phyloP scores from a whole-genome alignment of 768 basidiomycete genomes.

The Ramaria sp. region DNA sequence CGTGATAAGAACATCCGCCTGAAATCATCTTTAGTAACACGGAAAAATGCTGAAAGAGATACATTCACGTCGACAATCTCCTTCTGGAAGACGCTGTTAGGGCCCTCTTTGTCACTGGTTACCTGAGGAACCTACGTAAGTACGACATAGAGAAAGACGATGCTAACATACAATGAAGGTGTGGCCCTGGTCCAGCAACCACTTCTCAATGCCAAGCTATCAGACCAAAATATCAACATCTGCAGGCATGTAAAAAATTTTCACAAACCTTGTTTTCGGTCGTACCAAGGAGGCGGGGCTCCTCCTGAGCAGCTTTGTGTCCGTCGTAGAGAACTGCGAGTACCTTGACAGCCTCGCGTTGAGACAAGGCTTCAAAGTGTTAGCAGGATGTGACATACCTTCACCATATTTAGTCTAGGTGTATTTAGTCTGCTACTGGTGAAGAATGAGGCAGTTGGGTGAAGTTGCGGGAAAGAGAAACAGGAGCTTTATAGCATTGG shows the following conservation, averaged over 20 bases:
- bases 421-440: too few species aligned
- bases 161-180: slow-evolving; percentile 48
- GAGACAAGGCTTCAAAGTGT: too few species aligned
- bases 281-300: slow-evolving; percentile 71
- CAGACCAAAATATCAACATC: not conserved
- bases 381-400: not conserved
- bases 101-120: slow-evolving; percentile 74
- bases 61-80: slow-evolving; percentile 63
- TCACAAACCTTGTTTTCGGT: slow-evolving; percentile 62
- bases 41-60: not conserved
- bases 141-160: not conserved
- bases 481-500: not conserved
- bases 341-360: slow-evolving; percentile 29
- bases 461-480: not conserved
- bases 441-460: not conserved
- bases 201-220: slow-evolving; percentile 63
- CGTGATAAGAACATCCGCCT: slow-evolving; percentile 75
- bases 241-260: slow-evolving; percentile 4
- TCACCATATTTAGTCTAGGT: slow-evolving; percentile 4
- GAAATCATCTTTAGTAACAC: slow-evolving; percentile 7
- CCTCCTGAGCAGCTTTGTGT: slow-evolving; percentile 50
- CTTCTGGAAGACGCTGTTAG: slow-evolving; percentile 73
- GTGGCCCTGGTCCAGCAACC: slow-evolving; percentile 63
- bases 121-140: slow-evolving; percentile 31
- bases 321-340: slow-evolving; percentile 70